Base-by-base conservation (phyloP, 257 asterid genomes). In the Mitragyna speciosa region DNA sequence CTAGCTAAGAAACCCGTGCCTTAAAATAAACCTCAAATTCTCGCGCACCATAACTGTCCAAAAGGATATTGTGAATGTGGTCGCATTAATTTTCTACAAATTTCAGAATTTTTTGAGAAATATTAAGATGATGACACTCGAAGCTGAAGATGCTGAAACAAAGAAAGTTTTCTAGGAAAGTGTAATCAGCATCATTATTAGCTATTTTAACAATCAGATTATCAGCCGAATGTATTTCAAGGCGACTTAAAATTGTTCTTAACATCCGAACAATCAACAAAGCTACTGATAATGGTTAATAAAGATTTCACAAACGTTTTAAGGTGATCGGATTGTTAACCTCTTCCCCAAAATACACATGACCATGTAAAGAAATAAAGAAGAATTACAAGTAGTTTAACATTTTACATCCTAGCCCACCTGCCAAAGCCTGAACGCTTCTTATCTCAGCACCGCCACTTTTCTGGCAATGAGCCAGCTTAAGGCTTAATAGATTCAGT, bases 1-100 rank as follows among this genome's bases (percentile, higher is more conserved):
- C 11, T 45, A 45, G 56, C 78, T 81, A 41, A 54, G 43, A 69
- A 36, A 70, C 56, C 68, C 36, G 77, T 43, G 56, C 65, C 52
- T 69, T 26, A 65, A 61, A n/a, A 47, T 48, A 30, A 39, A n/a
- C 66, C 31, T 59, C 66, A 59, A 24, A 59, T 59, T 59, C 31
- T 56, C 14, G 8, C 0, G 31, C 0, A 24, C 31, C 0, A 24
- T 7, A 24, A n/a, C 2, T 2, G 47, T 6, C 7, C 48, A 67
- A 31, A 43, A 70, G 54, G 14, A n/a, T 9, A 22, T 24, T 41
- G 16, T 14, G 5, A 31, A 31, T 28, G 59, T 0, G 26, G 14
- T 68, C 45, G 36, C 26, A 5, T 36, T 24, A 68, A 11, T 20
- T n/a, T 41, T 70, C 8, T 70, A 39, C n/a, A 16, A 28, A 39